These are phyloP conservation scores for Cryomyces minteri DNA, from an alignment of 495 filamentous ascomycete genomes.

Conservation along the genomic window DNA sequence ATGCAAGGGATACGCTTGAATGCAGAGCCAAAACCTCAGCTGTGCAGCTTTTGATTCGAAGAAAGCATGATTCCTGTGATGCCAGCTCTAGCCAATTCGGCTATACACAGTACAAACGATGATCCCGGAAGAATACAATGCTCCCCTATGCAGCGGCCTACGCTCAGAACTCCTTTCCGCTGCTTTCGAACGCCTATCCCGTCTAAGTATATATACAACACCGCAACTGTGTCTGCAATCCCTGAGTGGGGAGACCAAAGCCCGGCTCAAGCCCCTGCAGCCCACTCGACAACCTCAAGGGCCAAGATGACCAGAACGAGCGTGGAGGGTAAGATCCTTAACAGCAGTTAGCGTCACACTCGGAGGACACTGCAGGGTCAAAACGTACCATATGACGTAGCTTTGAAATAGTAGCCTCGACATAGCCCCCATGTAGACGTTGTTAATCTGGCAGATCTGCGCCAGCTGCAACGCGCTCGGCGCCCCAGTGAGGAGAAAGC, in stretches of 20 bases:
- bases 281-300: slow-evolving; percentile 88
- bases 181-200: too few relatives aligned
- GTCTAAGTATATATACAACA: neutral
- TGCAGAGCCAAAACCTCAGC: too few relatives aligned
- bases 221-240: neutral
- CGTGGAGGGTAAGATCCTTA: slow-evolving; percentile 84
- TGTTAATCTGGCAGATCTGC: slow-evolving; percentile 97
- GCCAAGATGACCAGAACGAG: slow-evolving; percentile 80
- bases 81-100: too few relatives aligned
- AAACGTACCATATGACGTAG: slow-evolving; percentile 73
- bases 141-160: too few relatives aligned
- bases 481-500: slow-evolving; percentile 86
- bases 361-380: neutral
- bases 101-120: too few relatives aligned
- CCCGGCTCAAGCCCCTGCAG: neutral
- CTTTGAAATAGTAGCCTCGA: slow-evolving; percentile 87
- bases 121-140: too few relatives aligned
- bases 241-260: neutral
- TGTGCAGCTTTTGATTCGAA: too few relatives aligned
- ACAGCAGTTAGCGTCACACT: slow-evolving; percentile 13
- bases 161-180: too few relatives aligned
- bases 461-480: slow-evolving; percentile 89
- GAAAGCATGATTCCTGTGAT: too few relatives aligned
- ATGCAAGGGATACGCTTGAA: too few relatives aligned
- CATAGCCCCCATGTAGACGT: slow-evolving; percentile 88